phyloP scores from a whole-genome alignment of 2,329 filamentous ascomycete species.

The Pseudogymnoascus sp. region DNA sequence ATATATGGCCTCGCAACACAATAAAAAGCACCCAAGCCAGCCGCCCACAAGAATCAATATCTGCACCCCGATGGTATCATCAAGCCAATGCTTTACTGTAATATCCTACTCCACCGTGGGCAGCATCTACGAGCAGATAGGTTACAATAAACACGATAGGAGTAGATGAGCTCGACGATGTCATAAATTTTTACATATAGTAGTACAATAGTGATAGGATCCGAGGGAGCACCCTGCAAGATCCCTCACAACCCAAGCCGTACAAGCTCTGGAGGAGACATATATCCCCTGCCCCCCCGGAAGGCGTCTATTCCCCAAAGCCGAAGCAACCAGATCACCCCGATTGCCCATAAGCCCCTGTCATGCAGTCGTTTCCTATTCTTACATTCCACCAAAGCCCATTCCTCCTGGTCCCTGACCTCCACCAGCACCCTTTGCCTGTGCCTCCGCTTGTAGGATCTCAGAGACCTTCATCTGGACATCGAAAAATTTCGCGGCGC shows the following conservation, averaged over 20 bases:
- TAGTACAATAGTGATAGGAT: background rate
- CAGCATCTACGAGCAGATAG: background rate
- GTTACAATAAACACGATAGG: background rate
- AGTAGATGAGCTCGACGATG: background rate
- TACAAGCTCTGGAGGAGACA: background rate
- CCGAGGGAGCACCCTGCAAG: background rate
- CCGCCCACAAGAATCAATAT: background rate
- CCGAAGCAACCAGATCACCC: constrained; percentile 4
- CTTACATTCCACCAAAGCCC: constrained; percentile 41
- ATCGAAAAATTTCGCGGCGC: constrained; percentile 96
- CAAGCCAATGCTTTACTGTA: too few species aligned
- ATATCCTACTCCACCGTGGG: background rate
- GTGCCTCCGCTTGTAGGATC: constrained; percentile 85
- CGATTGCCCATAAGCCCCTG: background rate
- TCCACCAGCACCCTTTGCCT: constrained; percentile 52
- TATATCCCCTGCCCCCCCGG: background rate
- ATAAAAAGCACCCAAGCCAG: background rate
- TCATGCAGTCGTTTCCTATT: background rate
- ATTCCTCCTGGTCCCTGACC: constrained; percentile 35
- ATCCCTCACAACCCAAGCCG: background rate
- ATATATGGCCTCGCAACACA: background rate
- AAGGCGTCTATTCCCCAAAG: background rate
- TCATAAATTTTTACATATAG: constrained; percentile 3
- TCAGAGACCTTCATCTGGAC: constrained; percentile 97
- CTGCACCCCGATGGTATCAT: background rate